Percentiles rank a stretch among this genome's conserved stretches.
Conservation (phyloP, 225 moss, liverwort and hornwort species). For the Polytrichum formosum region DNA sequence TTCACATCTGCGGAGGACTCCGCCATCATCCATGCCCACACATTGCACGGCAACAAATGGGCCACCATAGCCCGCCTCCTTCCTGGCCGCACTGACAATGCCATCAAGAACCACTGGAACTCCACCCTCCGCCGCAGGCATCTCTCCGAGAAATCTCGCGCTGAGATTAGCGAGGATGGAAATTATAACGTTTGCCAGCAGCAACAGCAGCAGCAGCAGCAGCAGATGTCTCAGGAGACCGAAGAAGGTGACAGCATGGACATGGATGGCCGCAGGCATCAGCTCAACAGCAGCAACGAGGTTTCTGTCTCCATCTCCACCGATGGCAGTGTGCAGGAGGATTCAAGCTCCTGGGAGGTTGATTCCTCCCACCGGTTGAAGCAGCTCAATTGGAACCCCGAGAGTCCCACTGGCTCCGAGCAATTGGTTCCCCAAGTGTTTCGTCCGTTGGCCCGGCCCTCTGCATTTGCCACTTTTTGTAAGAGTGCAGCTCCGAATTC, state of each 20-base stretch:
- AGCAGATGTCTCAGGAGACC: constrained; percentile 29
- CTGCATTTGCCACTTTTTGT: constrained; percentile 71
- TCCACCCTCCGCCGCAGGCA: constrained; percentile 85
- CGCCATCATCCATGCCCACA: constrained; percentile 82
- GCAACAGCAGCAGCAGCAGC: no score
- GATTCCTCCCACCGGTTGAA: constrained; percentile 54
- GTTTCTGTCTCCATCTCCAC: constrained; percentile 42
- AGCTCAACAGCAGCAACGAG: constrained; percentile 52
- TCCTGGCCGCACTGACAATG: constrained; percentile 92
- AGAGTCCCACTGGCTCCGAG: constrained; percentile 51
- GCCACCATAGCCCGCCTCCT: constrained; percentile 84
- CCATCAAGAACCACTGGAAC: constrained; percentile 99
- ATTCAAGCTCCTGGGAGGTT: constrained; percentile 51
- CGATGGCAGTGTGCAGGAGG: constrained; percentile 67
- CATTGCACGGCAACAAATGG: constrained; percentile 94
- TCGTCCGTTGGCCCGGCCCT: constrained; percentile 74
- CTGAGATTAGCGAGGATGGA: constrained; percentile 16
- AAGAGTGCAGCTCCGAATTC: constrained; percentile 7
- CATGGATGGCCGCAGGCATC: constrained; percentile 51
- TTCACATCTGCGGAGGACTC: constrained; percentile 82
- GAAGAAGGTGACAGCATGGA: constrained; percentile 67
- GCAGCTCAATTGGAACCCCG: constrained; percentile 58
- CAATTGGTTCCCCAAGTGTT: constrained; percentile 68
- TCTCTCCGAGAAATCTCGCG: constrained; percentile 51
- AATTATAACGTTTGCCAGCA: constrained; percentile 16